phyloP scores from a whole-genome alignment of 305 asterid genomes.

The Caryopteris hybrid region DNA sequence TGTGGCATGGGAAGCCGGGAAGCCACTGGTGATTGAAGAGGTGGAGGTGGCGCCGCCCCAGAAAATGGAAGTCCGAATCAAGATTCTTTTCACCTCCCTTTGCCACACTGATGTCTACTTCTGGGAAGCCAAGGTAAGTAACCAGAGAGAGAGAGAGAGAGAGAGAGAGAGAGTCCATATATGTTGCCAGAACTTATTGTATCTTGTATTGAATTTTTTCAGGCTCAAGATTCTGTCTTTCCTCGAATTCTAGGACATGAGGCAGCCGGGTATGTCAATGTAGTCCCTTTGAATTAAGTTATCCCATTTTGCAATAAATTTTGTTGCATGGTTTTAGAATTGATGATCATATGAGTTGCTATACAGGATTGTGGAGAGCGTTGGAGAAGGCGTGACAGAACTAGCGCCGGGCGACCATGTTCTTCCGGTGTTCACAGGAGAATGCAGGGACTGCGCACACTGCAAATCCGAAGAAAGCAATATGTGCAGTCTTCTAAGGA shows the following conservation, averaged over 20 bases:
- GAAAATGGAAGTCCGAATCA: slow-evolving; percentile 61
- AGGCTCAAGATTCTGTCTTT: slow-evolving; percentile 57
- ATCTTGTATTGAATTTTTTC: no score
- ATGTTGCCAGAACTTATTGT: no score
- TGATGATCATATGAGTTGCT: background rate
- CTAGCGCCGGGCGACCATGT: slow-evolving; percentile 53
- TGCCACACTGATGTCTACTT: slow-evolving; percentile 75
- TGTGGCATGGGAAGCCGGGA: slow-evolving; percentile 70
- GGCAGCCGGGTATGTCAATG: slow-evolving; percentile 49
- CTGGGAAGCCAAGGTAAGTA: slow-evolving; percentile 73
- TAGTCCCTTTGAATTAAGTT: no score
- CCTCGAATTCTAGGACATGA: slow-evolving; percentile 69
- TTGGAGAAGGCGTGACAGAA: slow-evolving; percentile 57
- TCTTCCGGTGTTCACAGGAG: slow-evolving; percentile 71
- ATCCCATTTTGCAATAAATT: no score
- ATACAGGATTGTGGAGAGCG: slow-evolving; percentile 57
- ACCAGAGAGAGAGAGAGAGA: no score
- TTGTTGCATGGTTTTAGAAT: no score
- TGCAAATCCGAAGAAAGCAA: slow-evolving; percentile 63
- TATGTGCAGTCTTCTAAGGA: slow-evolving; percentile 54
- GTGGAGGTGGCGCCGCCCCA: slow-evolving; percentile 84
- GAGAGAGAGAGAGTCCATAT: no score
- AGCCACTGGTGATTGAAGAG: slow-evolving; percentile 68
- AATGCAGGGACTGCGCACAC: slow-evolving; percentile 58
- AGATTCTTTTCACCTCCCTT: slow-evolving; percentile 62